Evolutionary conservation across 805 yeast species (phyloP).

Genomic region (Clavispora phyllophila): DNA sequence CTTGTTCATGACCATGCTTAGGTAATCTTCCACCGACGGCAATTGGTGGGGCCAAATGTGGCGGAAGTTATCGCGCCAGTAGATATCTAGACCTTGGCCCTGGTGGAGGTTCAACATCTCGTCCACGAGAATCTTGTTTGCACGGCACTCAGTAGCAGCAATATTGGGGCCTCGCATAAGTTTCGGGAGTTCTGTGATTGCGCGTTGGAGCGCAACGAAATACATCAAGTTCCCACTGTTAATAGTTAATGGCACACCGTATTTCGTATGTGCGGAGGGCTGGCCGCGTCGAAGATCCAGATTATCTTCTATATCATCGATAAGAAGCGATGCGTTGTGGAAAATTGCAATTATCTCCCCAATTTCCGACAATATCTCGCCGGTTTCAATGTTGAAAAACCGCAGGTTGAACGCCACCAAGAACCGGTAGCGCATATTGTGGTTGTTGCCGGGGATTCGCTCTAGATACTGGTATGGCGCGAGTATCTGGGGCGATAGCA

Average conservation of each 20-base stretch:
- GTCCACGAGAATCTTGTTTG: slow-evolving; percentile 47
- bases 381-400: slow-evolving; percentile 25
- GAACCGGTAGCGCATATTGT: slow-evolving; percentile 25
- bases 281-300: slow-evolving; percentile 69
- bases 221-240: slow-evolving; percentile 82
- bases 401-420: slow-evolving; percentile 30
- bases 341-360: slow-evolving; percentile 28
- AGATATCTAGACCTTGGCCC: slow-evolving; percentile 87
- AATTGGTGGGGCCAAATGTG: slow-evolving; percentile 9
- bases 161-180: slow-evolving; percentile 9
- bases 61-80: slow-evolving; percentile 65
- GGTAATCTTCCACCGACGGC: slow-evolving; percentile 44
- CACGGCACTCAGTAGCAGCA: slow-evolving; percentile 21
- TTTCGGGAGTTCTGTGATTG: slow-evolving; percentile 15
- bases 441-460: slow-evolving; percentile 30
- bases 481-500: not conserved
- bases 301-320: slow-evolving; percentile 87
- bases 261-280: slow-evolving; percentile 74
- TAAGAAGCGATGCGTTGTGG: slow-evolving; percentile 34
- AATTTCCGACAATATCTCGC: slow-evolving; percentile 19
- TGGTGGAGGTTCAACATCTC: slow-evolving; percentile 78
- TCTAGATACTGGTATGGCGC: slow-evolving; percentile 29
- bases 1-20: slow-evolving; percentile 75
- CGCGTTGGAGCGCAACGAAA: slow-evolving; percentile 59
- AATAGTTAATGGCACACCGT: slow-evolving; percentile 74